A percentile compares a stretch with the other conserved stretches of the same genome.
phyloP scores from a whole-genome alignment of 2,329 filamentous ascomycete species.

The Fusarium globosum region DNA sequence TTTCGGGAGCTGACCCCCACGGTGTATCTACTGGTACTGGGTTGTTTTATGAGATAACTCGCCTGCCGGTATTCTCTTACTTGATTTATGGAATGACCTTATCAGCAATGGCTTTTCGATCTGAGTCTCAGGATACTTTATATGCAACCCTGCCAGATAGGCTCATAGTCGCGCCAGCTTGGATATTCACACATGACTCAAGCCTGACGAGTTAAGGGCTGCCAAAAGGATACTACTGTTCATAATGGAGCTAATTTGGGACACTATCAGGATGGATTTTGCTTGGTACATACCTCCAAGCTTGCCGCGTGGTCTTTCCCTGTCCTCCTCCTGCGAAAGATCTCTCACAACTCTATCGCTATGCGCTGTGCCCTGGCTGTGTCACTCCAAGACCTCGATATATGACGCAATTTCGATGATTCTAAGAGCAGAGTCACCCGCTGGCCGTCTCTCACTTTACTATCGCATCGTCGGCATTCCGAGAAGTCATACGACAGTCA shows the following conservation, averaged over 20 bases:
- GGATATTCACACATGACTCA: too few species aligned
- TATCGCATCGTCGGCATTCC: neutral
- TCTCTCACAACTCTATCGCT: neutral
- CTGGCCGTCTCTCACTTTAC: neutral
- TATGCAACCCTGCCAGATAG: too few species aligned
- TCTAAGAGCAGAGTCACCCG: neutral
- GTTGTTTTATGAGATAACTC: rapidly evolving
- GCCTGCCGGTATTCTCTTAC: neutral
- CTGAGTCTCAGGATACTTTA: too few species aligned
- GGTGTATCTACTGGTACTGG: rapidly evolving
- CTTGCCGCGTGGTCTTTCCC: neutral
- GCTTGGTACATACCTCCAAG: neutral
- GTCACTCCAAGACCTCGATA: neutral
- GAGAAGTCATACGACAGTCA: neutral
- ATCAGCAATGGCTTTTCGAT: neutral
- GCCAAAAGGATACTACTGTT: too few species aligned
- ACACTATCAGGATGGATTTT: neutral
- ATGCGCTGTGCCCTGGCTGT: neutral
- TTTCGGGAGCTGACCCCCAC: neutral
- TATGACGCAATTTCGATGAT: neutral
- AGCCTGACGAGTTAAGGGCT: too few species aligned
- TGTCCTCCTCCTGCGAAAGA: neutral
- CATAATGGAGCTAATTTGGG: neutral
- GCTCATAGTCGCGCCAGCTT: too few species aligned
- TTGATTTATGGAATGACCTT: too few species aligned